A percentile compares a stretch with the other conserved stretches of the same genome.
These are phyloP conservation scores for Babesia caballi DNA, from an alignment of 169 alveolate species.

Conservation along the genomic window DNA sequence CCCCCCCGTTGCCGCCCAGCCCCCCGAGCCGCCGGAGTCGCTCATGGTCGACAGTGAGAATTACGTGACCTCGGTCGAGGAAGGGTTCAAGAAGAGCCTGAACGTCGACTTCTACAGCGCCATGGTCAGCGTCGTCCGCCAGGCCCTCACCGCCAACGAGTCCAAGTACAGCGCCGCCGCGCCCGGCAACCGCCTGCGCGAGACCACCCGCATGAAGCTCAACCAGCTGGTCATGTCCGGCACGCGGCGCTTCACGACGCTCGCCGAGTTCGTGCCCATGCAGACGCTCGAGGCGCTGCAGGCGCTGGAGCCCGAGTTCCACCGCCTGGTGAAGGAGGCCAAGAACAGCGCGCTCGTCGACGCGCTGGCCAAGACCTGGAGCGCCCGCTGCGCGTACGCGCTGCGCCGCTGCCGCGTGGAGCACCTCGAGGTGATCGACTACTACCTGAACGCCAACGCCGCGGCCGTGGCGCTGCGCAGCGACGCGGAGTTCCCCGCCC, in stretches of 20 bases:
- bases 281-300: conserved; percentile 61
- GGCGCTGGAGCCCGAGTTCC: conserved; percentile 65
- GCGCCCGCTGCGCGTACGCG: conserved; percentile 30
- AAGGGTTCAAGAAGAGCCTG: conserved; percentile 1
- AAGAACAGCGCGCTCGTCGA: conserved; percentile 6
- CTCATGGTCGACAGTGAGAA: conserved; percentile 2
- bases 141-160: conserved; percentile 23
- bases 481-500: conserved; percentile 55
- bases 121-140: conserved; percentile 38
- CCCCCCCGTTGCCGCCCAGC: background rate
- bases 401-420: conserved; percentile 53
- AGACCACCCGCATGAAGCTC: conserved; percentile 38
- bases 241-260: conserved; percentile 27
- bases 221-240: conserved; percentile 30
- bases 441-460: conserved; percentile 42
- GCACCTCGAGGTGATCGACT: conserved; percentile 58
- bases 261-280: conserved; percentile 62
- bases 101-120: conserved; percentile 36
- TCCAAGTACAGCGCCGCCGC: conserved; percentile 34
- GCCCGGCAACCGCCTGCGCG: conserved; percentile 43
- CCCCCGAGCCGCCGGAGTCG: background rate
- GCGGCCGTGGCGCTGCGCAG: conserved; percentile 45
- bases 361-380: conserved; percentile 45
- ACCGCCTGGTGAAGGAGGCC: conserved; percentile 54
- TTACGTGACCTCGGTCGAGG: conserved; percentile 13